phyloP scores from a whole-genome alignment of 2,329 filamentous ascomycete genomes.

The Hypomyces rosellus region DNA sequence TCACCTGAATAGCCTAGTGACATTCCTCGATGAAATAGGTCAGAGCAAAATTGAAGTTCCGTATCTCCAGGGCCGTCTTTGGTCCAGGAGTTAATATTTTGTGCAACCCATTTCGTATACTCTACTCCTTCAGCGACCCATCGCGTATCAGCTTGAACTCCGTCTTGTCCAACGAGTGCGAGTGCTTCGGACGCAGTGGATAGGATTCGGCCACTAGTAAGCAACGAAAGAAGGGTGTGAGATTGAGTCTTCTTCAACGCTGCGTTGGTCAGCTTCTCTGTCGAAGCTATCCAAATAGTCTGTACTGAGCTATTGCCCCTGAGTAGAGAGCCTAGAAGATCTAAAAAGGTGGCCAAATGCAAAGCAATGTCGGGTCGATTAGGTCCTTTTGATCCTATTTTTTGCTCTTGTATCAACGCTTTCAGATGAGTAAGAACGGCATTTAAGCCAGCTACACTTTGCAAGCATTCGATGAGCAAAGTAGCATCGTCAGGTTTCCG shows the following conservation, averaged over 20 bases:
- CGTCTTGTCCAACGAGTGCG: constrained; percentile 36
- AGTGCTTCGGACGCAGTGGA: constrained; percentile 52
- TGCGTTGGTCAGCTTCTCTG: constrained; percentile 15
- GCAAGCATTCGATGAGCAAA: constrained; percentile 58
- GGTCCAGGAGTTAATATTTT: constrained; percentile 49
- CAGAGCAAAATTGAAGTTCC: constrained; percentile 36
- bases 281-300: constrained; percentile 33
- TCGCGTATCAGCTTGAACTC: constrained; percentile 15
- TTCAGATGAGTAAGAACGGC: constrained; percentile 67
- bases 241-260: constrained; percentile 26
- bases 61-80: constrained; percentile 22
- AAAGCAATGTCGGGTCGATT: constrained; percentile 37
- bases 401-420: constrained; percentile 49
- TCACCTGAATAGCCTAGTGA: constrained; percentile 68
- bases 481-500: constrained; percentile 31
- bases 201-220: constrained; percentile 44
- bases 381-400: constrained; percentile 28
- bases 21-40: constrained; percentile 53
- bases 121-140: constrained; percentile 62
- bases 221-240: constrained; percentile 34
- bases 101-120: constrained; percentile 67
- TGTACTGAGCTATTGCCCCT: constrained; percentile 29
- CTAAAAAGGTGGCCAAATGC: constrained; percentile 38
- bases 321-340: constrained; percentile 39
- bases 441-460: constrained; percentile 70